phyloP scores from a whole-genome alignment of 1,139 yeast species.

The Saccharomyces hybrid region DNA sequence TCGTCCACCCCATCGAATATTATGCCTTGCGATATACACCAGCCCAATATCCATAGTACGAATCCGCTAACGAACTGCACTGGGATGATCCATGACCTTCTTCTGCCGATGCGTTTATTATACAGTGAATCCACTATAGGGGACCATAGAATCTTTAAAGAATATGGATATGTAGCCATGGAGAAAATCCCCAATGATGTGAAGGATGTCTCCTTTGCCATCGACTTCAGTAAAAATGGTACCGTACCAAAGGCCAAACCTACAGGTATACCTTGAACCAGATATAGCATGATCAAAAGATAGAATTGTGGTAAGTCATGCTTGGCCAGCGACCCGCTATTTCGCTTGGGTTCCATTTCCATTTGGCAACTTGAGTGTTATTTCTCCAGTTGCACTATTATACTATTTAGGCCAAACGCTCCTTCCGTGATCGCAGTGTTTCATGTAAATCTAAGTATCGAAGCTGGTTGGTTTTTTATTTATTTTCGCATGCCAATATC shows the following conservation, averaged over 20 bases:
- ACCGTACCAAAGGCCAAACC: slow-evolving; percentile 93
- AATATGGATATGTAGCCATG: slow-evolving; percentile 90
- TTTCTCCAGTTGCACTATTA: not conserved
- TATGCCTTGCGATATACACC: slow-evolving; percentile 40
- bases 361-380: not conserved
- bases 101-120: slow-evolving; percentile 58
- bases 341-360: slow-evolving; percentile 1
- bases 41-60: slow-evolving; percentile 59
- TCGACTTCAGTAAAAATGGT: slow-evolving; percentile 81
- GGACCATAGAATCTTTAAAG: slow-evolving; percentile 87
- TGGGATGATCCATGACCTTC: slow-evolving; percentile 94
- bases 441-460: not conserved
- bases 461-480: too few relatives aligned
- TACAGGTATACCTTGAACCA: slow-evolving; percentile 91
- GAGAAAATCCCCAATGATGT: slow-evolving; percentile 89
- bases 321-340: slow-evolving; percentile 21
- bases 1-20: slow-evolving; percentile 52
- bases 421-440: not conserved
- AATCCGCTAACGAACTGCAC: slow-evolving; percentile 72
- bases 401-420: too few relatives aligned
- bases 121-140: slow-evolving; percentile 91
- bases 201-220: slow-evolving; percentile 53
- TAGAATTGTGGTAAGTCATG: slow-evolving; percentile 64
- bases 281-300: slow-evolving; percentile 62
- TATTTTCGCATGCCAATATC: not conserved